phyloP scores from a whole-genome alignment of 768 basidiomycete species.

The Trametes cingulata region DNA sequence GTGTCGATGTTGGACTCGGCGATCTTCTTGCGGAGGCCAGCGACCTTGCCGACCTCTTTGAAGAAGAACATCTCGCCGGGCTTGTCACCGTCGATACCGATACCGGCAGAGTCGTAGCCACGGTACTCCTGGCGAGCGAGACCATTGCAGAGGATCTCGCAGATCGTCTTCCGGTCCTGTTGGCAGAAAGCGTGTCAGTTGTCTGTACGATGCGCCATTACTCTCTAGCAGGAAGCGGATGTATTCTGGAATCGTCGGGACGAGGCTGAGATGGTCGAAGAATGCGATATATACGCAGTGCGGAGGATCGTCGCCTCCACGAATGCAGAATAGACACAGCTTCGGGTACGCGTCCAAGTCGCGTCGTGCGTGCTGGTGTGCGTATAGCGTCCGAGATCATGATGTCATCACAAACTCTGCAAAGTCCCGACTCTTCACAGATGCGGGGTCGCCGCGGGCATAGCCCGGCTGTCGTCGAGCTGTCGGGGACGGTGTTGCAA shows the following conservation, averaged over 20 bases:
- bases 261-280: background rate
- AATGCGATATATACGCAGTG: background rate
- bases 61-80: constrained; percentile 76
- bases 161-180: constrained; percentile 86
- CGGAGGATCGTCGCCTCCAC: background rate
- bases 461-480: background rate
- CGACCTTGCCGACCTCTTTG: constrained; percentile 99
- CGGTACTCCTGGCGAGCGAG: constrained; percentile 96
- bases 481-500: background rate
- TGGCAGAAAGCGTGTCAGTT: background rate
- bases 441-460: background rate
- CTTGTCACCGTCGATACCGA: constrained; percentile 90
- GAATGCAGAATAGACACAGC: background rate
- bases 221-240: background rate
- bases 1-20: constrained; percentile 69
- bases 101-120: constrained; percentile 94
- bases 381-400: background rate
- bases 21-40: constrained; percentile 88
- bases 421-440: background rate
- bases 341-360: background rate
- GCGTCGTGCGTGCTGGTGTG: too few species aligned
- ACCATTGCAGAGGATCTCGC: constrained; percentile 88
- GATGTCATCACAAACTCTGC: constrained; percentile 6
- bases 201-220: too few species aligned
- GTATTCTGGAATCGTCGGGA: too few species aligned